phyloP scores from a whole-genome alignment of 1,284 basidiomycete genomes.

The Nidula niveotomentosa region DNA sequence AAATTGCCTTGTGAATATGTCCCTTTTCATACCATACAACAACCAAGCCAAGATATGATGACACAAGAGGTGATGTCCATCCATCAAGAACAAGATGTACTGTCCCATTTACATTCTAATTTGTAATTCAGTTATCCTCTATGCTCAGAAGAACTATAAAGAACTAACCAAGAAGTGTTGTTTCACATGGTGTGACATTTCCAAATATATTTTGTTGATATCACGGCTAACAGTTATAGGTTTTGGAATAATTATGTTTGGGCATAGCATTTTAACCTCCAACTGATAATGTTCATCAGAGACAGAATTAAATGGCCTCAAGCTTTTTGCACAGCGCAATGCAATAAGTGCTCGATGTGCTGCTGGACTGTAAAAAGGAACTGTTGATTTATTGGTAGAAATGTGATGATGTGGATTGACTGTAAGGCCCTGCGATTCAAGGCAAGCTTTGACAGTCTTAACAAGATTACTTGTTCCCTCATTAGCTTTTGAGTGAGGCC shows the following conservation, averaged over 20 bases:
- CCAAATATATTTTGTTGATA: constrained; percentile 16
- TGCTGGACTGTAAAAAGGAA: neutral
- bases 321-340: constrained; percentile 1
- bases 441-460: neutral
- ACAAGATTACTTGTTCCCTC: neutral
- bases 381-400: neutral
- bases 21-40: too few species aligned
- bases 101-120: neutral
- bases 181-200: constrained; percentile 11
- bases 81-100: too few species aligned
- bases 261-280: constrained; percentile 21
- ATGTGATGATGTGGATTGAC: neutral
- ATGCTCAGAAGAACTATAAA: too few species aligned
- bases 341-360: constrained; percentile 2
- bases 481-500: neutral
- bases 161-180: too few species aligned
- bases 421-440: neutral
- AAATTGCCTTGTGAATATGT: too few species aligned
- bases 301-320: constrained; percentile 18
- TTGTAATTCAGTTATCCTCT: too few species aligned
- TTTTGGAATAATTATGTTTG: constrained; percentile 16
- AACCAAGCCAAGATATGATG: too few species aligned
- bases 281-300: constrained; percentile 16
- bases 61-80: too few species aligned
- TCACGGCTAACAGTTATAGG: constrained; percentile 21